Evolutionary conservation across 805 yeast genomes (phyloP), one percentile per base, ranked within the genome.

Genomic region (Kuraishia floccosa): DNA sequence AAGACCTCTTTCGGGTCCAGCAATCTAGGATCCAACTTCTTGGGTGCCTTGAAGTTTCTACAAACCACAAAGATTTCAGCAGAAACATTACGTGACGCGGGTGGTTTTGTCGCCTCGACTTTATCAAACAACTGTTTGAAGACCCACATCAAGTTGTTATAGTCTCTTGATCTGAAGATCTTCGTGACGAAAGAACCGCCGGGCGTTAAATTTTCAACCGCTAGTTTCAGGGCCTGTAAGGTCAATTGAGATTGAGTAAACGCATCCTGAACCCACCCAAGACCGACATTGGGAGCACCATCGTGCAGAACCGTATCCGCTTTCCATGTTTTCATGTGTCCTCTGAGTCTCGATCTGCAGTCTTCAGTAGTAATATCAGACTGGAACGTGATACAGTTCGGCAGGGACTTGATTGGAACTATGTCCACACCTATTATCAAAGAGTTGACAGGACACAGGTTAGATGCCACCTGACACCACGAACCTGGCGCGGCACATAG

Each of bases 211-310:
- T 91, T 86, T 57, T 91, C 99, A 10, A 79, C 95, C 1, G 98
- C 99, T 37, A 91, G 65, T 53, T 79, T 85, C 47, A 91, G 65
- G 20, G 97, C 94, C 61, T 87, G 95, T 42, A 91, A 63, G 19
- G 95, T 93, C 44, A 91, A 73, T 50, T 89, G 97, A 17, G 96
- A 85, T 61, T 91, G 99, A 2, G 97, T 85, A 60, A 84, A 91
- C 1, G 99, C 98, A 73, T 91, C 99, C 57, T 91, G 99, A 14
- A 83, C 91, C 99, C 99, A 91, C n/a, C 95, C 94, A 49, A 91
- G 68, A 78, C 99, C 99, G 46, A 91, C 97, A 50, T 91, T 91
- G 19, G 99, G 99, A 18, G 99, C 99, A 77, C 99, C 99, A 68
- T 91, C 99, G 58, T 91, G 98, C 50, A 91, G 62, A 13, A 91